Evolutionary conservation across 257 asterid genomes (phyloP), one percentile per base, ranked within the genome.

Genomic region (Solanum chmielewskii): DNA sequence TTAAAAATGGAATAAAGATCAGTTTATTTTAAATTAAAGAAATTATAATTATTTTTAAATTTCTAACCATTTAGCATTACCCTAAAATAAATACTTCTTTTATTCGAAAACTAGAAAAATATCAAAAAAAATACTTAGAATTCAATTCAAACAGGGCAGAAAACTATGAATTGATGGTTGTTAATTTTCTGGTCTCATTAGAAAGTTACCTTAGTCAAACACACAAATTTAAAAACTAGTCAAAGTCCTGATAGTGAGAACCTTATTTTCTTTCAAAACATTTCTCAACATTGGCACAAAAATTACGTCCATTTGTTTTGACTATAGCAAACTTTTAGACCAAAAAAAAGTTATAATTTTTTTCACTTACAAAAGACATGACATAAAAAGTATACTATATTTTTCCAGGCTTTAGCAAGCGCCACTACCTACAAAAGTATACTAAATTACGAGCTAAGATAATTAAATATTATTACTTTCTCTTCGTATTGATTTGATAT

Each of bases 61-160:
- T 5, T 37, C 6, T 37, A 37, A 1, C 1, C 39, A 37, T 37
- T 6, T 37, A 37, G 39, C 7, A 37, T 37, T 37, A 37, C 0
- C 39, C 6, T 37, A 37, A 37, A 37, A 37, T 37, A 37, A 37
- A 37, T 37, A 37, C 39, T 37, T 37, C 7, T 37, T 37, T 37
- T 5, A 37, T 37, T 37, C 39, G 7, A 37, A 37, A 5, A 37
- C 1, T 37, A 37, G 1, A 37, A 37, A 37, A 35, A 35, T 35
- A 35, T 5, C 0, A 4, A 35, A 35, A 3, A 33, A 35, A 4
- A 35, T 0, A 4, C 37, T 37, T 37, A 33, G 7, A 37, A 37
- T 37, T 37, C 14, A 60, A 60, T 62, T 62, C 70, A 11, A 14
- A 31, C 0, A 9, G 1, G 1, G 2, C 0, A 27, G 20, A 1